Conservation (phyloP, 768 basidiomycete genomes). For the Dioszegia hungarica region DNA sequence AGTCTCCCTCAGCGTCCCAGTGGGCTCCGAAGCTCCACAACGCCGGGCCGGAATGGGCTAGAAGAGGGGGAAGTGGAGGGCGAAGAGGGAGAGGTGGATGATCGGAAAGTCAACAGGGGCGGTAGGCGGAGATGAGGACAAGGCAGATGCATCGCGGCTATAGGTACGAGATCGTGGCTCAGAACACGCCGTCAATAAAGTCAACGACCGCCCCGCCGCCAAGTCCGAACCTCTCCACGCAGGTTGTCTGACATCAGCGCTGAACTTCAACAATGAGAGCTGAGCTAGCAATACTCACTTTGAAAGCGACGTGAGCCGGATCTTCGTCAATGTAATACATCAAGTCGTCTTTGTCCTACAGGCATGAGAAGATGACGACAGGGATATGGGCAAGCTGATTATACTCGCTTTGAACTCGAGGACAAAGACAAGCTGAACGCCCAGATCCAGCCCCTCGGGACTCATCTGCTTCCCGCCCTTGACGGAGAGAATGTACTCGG, state of each 20-base stretch:
- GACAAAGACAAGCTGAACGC: constrained; percentile 32
- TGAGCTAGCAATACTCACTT: constrained; percentile 16
- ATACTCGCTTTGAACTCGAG: constrained; percentile 39
- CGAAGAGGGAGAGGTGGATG: constrained; percentile 20
- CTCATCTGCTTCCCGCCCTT: constrained; percentile 40
- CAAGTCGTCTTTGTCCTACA: constrained; percentile 18
- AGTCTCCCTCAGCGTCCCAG: constrained; percentile 14
- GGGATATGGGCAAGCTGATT: neutral
- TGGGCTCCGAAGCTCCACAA: constrained; percentile 13
- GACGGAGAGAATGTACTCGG: constrained; percentile 26
- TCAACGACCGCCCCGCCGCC: neutral
- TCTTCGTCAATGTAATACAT: constrained; percentile 38
- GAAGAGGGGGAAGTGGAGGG: constrained; percentile 20
- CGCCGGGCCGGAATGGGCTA: neutral
- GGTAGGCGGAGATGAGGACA: neutral
- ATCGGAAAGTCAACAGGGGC: constrained; percentile 2
- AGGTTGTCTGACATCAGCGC: neutral
- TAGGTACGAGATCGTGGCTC: neutral
- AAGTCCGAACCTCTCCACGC: neutral
- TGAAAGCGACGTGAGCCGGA: constrained; percentile 39
- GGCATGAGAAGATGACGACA: neutral
- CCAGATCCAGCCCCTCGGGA: constrained; percentile 26
- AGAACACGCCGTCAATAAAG: neutral
- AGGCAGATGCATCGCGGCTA: neutral
- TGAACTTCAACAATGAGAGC: neutral